These are phyloP conservation scores for Coemansia sp. DNA, from an alignment of 192 early-diverging fungal genomes.

Conservation along the genomic window DNA sequence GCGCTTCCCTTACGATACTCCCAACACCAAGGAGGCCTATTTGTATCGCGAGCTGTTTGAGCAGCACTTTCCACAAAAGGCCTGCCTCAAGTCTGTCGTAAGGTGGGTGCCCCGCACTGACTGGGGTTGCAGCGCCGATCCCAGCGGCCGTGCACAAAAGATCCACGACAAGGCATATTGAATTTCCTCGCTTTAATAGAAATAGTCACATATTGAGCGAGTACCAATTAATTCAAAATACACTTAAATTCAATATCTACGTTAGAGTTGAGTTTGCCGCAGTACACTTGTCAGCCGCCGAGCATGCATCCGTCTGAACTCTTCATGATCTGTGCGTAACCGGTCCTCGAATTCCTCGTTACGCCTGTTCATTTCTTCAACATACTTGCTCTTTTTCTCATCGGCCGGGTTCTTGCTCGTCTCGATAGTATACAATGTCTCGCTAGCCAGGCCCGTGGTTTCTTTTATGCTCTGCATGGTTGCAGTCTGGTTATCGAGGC, in stretches of 20 bases:
- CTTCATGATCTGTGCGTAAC: conserved; percentile 25
- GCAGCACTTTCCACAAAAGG: conserved; percentile 87
- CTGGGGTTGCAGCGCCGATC: conserved; percentile 98
- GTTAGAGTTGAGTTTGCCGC: conserved; percentile 5
- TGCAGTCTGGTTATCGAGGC: not conserved
- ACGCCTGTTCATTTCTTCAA: conserved; percentile 13
- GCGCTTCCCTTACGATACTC: conserved; percentile 86
- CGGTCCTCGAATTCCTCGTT: conserved; percentile 21
- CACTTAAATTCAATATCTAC: not conserved
- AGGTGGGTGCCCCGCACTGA: conserved; percentile 96
- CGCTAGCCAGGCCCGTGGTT: not conserved
- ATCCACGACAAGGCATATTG: conserved; percentile 66
- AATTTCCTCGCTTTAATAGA: not conserved
- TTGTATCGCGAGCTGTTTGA: conserved; percentile 95
- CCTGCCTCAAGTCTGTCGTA: conserved; percentile 87
- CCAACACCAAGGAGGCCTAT: conserved; percentile 95
- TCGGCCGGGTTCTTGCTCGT: not conserved
- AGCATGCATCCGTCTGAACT: conserved; percentile 33
- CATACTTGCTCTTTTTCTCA: not conserved
- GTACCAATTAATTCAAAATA: not conserved
- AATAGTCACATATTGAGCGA: not conserved
- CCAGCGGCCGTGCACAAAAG: conserved; percentile 96
- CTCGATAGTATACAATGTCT: not conserved
- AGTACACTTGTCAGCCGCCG: conserved; percentile 22
- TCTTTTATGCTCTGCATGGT: not conserved